A percentile compares a stretch with the other conserved stretches of the same genome.
Conservation (phyloP, 768 basidiomycete species). For the Fomitopsis pulvina region DNA sequence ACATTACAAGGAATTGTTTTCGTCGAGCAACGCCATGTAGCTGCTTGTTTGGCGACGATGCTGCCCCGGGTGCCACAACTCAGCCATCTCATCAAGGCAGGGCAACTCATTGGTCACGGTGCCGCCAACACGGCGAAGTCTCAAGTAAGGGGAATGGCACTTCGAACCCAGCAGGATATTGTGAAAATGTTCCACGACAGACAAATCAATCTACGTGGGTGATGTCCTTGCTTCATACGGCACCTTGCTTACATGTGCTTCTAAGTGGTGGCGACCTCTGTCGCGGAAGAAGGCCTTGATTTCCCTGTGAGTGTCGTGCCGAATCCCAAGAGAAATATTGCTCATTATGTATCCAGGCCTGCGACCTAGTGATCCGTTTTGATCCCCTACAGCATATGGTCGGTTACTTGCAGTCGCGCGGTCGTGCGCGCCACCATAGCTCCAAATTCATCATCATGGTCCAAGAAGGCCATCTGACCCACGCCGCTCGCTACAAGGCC, state of each 20-base stretch:
- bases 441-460: slow-evolving; percentile 84
- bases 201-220: slow-evolving; percentile 62
- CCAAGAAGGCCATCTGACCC: slow-evolving; percentile 47
- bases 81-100: slow-evolving; percentile 49
- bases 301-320: slow-evolving; percentile 52
- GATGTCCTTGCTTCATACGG: not conserved
- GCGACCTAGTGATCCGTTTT: slow-evolving; percentile 82
- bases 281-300: slow-evolving; percentile 90
- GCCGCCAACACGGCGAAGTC: slow-evolving; percentile 27
- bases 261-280: slow-evolving; percentile 73
- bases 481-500: slow-evolving; percentile 50
- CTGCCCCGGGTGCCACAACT: slow-evolving; percentile 56
- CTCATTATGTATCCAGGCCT: slow-evolving; percentile 43
- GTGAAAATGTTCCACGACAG: slow-evolving; percentile 61
- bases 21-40: slow-evolving; percentile 80
- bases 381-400: slow-evolving; percentile 79
- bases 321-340: not conserved
- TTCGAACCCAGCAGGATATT: slow-evolving; percentile 49
- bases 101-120: slow-evolving; percentile 69
- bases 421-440: slow-evolving; percentile 68
- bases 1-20: slow-evolving; percentile 82
- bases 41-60: slow-evolving; percentile 58
- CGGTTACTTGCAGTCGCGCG: slow-evolving; percentile 85
- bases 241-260: not conserved
- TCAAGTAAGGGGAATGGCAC: slow-evolving; percentile 44